Percentiles rank a stretch among this genome's conserved stretches.
Evolutionary conservation across 768 basidiomycete genomes (phyloP).

Genomic region (Phaeotremella skinneri): DNA sequence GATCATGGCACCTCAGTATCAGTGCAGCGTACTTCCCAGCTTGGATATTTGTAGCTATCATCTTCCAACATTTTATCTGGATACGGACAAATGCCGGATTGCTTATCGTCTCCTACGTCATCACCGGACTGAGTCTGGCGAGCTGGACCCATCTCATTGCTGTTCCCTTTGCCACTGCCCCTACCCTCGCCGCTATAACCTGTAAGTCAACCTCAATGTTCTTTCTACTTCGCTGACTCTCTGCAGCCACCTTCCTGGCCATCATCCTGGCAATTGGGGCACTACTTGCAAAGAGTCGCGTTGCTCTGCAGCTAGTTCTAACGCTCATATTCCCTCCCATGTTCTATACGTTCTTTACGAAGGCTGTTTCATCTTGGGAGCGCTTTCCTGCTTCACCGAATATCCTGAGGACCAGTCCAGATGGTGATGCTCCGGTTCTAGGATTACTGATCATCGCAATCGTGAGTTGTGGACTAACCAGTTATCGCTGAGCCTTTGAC

Average conservation of each 20-base stretch:
- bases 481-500: background rate
- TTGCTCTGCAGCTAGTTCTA: slow-evolving; percentile 61
- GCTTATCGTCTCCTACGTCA: slow-evolving; percentile 64
- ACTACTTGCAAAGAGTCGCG: slow-evolving; percentile 57
- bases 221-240: slow-evolving; percentile 55
- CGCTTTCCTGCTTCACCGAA: slow-evolving; percentile 60
- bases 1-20: slow-evolving; percentile 67
- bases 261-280: slow-evolving; percentile 69
- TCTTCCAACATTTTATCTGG: slow-evolving; percentile 71
- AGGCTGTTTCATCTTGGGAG: slow-evolving; percentile 69
- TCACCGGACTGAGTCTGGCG: slow-evolving; percentile 54
- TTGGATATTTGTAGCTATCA: slow-evolving; percentile 66
- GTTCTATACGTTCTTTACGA: slow-evolving; percentile 70
- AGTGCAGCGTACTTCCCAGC: slow-evolving; percentile 70
- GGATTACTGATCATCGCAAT: slow-evolving; percentile 65
- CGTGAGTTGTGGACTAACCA: slow-evolving; percentile 53
- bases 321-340: slow-evolving; percentile 71
- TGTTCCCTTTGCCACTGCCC: slow-evolving; percentile 27
- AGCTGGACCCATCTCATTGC: slow-evolving; percentile 33
- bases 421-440: slow-evolving; percentile 58
- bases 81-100: slow-evolving; percentile 61
- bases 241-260: slow-evolving; percentile 55
- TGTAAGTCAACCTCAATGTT: slow-evolving; percentile 65
- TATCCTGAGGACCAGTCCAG: slow-evolving; percentile 62
- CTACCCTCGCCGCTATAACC: slow-evolving; percentile 34